Evolutionary conservation across 2,329 filamentous ascomycete genomes (phyloP).

Genomic region (Fusarium goolgardi): DNA sequence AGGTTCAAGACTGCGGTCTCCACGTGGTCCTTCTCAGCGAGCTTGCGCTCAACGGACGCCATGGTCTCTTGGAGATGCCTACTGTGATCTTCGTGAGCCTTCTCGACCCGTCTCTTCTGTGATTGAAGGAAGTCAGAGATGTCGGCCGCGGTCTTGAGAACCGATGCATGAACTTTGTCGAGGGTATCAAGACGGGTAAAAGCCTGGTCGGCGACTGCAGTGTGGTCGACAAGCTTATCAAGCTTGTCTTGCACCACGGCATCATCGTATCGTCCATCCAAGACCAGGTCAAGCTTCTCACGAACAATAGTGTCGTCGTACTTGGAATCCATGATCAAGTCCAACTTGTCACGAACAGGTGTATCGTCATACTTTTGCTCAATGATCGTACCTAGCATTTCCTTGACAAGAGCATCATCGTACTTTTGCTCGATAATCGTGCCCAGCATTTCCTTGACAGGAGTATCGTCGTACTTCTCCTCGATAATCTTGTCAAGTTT

Average conservation of each 20-base stretch:
- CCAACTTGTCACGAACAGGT: slow-evolving; percentile 54
- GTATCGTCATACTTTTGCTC: slow-evolving; percentile 49
- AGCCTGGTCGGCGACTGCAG: slow-evolving; percentile 73
- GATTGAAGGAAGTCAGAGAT: slow-evolving; percentile 83
- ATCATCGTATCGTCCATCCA: slow-evolving; percentile 63
- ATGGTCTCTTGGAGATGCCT: slow-evolving; percentile 83
- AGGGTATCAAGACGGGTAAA: slow-evolving; percentile 82
- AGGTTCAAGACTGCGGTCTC: slow-evolving; percentile 65
- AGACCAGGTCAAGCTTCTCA: slow-evolving; percentile 48
- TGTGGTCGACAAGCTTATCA: slow-evolving; percentile 69
- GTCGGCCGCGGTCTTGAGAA: slow-evolving; percentile 84
- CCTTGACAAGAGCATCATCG: slow-evolving; percentile 48
- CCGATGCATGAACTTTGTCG: slow-evolving; percentile 88
- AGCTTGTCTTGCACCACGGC: slow-evolving; percentile 54
- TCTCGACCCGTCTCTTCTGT: slow-evolving; percentile 78
- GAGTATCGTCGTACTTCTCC: slow-evolving; percentile 41
- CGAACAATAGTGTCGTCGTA: slow-evolving; percentile 51
- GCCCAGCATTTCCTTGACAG: slow-evolving; percentile 35
- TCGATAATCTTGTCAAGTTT: slow-evolving; percentile 61
- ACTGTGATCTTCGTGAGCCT: slow-evolving; percentile 83
- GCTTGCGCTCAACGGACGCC: slow-evolving; percentile 81
- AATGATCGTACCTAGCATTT: slow-evolving; percentile 41
- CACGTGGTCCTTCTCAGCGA: slow-evolving; percentile 72
- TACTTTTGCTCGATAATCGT: slow-evolving; percentile 46
- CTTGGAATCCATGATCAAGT: slow-evolving; percentile 52